Evolutionary conservation across 169 alveolate genomes (phyloP).

Genomic region (Plasmodium reichenowi): DNA sequence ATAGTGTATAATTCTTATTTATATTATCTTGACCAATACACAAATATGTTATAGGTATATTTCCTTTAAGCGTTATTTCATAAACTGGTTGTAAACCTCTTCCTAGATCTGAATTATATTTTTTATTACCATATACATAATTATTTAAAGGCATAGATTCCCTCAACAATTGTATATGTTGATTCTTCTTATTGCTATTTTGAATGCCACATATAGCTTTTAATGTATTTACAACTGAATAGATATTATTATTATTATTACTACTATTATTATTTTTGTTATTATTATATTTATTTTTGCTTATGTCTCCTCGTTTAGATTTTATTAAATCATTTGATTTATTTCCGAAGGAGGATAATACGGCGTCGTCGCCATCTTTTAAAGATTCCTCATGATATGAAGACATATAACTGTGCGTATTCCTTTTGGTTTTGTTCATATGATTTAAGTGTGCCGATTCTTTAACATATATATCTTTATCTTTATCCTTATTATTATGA

Average conservation of each 20-base stretch:
- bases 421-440: neutral
- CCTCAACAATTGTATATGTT: slow-evolving; percentile 6
- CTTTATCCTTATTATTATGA: neutral
- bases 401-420: neutral
- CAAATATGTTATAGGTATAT: slow-evolving; percentile 81
- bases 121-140: slow-evolving; percentile 48
- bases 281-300: neutral
- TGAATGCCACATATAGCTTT: slow-evolving; percentile 46
- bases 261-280: too few species aligned
- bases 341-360: neutral
- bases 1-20: slow-evolving; percentile 81
- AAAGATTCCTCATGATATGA: neutral
- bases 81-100: slow-evolving; percentile 51
- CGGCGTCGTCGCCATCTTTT: neutral
- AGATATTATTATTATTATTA: slow-evolving; percentile 4
- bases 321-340: neutral
- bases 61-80: slow-evolving; percentile 47
- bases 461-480: neutral
- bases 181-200: slow-evolving; percentile 16
- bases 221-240: slow-evolving; percentile 33
- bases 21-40: slow-evolving; percentile 88
- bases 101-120: slow-evolving; percentile 54
- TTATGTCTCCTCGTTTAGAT: slow-evolving; percentile 1
- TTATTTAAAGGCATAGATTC: slow-evolving; percentile 57
- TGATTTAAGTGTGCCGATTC: neutral